These are phyloP conservation scores for Oryza glumipatula DNA, from an alignment of 176 grass and related monocot genomes.

Conservation along the genomic window DNA sequence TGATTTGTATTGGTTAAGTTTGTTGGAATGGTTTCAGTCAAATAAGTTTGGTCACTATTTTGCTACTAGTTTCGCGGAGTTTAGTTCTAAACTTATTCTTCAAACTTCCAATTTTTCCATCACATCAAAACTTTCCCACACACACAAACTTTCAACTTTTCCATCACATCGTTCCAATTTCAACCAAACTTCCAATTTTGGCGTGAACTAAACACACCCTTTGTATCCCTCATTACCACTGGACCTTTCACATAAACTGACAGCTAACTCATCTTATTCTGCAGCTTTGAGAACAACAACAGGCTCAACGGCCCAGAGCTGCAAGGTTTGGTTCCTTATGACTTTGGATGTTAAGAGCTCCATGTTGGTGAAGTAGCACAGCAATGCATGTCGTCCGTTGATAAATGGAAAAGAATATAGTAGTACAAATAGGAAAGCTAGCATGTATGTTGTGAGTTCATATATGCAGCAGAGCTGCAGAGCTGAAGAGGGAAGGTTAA, in stretches of 20 bases:
- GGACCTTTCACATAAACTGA: neutral
- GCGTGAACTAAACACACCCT: too few relatives aligned
- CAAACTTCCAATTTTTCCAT: too few relatives aligned
- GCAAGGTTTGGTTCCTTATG: constrained; percentile 82
- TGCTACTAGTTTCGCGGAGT: neutral
- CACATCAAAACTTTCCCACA: too few relatives aligned
- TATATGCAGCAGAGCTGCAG: constrained; percentile 9
- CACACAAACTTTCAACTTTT: too few relatives aligned
- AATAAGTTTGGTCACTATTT: neutral
- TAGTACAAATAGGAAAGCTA: constrained; percentile 28
- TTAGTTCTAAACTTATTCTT: too few relatives aligned
- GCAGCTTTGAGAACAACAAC: constrained; percentile 92
- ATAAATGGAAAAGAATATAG: constrained; percentile 17
- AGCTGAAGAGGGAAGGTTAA: neutral
- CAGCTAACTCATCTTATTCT: constrained; percentile 33
- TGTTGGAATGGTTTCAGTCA: neutral
- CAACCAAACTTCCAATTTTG: too few relatives aligned
- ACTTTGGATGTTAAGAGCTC: constrained; percentile 74
- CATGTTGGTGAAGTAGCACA: neutral
- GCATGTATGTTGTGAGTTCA: constrained; percentile 6
- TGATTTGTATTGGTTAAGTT: neutral
- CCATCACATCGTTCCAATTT: too few relatives aligned
- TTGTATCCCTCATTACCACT: neutral
- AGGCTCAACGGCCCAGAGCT: constrained; percentile 96
- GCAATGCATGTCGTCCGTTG: neutral